Conservation (phyloP, 345 rosid species). For the Crucihimalaya himalaica region DNA sequence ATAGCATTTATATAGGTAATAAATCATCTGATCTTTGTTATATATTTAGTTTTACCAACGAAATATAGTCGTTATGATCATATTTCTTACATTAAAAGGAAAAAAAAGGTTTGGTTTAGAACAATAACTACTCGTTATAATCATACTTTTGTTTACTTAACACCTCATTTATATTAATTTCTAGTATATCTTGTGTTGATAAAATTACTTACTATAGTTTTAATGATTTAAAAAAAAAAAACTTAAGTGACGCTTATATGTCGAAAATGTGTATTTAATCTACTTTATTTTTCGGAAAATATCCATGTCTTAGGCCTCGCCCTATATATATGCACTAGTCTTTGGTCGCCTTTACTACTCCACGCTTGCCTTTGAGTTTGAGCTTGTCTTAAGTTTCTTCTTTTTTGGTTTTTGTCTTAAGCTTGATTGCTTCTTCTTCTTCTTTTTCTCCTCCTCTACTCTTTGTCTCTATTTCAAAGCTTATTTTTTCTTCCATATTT, state of each 20-base stretch:
- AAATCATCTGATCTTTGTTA: neutral
- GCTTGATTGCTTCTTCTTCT: neutral
- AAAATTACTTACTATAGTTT: neutral
- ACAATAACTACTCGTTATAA: neutral
- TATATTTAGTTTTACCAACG: neutral
- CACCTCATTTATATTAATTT: no score
- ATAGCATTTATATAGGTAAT: neutral
- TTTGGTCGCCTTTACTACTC: conserved; percentile 14
- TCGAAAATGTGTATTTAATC: neutral
- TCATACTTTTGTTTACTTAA: neutral
- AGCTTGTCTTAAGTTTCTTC: neutral
- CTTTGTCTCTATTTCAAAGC: neutral
- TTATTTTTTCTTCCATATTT: neutral
- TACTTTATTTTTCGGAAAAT: neutral
- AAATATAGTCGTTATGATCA: neutral
- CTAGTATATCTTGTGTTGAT: no score
- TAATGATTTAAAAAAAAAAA: neutral
- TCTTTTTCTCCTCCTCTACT: neutral
- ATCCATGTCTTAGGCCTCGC: neutral
- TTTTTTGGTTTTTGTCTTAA: neutral
- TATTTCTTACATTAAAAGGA: neutral
- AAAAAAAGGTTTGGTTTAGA: neutral
- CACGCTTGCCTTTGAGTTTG: conserved; percentile 19
- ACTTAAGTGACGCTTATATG: neutral
- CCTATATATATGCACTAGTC: conserved; percentile 17